Evolutionary conservation across 2,329 filamentous ascomycete genomes (phyloP).

Genomic region (Diaporthe nobilis): DNA sequence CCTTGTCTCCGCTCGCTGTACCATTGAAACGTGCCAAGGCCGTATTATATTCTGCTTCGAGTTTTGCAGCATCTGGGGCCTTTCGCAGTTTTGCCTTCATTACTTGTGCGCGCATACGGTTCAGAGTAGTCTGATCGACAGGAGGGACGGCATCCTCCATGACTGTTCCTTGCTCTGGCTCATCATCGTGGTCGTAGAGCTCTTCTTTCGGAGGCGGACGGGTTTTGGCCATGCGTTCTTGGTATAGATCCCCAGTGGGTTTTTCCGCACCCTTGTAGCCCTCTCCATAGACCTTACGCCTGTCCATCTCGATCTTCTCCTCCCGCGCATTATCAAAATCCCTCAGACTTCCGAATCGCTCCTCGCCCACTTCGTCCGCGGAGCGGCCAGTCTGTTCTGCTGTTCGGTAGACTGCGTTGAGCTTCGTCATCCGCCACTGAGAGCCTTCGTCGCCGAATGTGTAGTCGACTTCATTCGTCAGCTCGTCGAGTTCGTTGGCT

Average conservation of each 20-base stretch:
- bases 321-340: slow-evolving; percentile 95
- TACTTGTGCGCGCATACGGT: slow-evolving; percentile 91
- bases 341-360: slow-evolving; percentile 84
- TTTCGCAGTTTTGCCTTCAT: slow-evolving; percentile 94
- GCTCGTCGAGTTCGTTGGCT: slow-evolving; percentile 71
- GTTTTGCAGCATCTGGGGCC: slow-evolving; percentile 78
- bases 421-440: slow-evolving; percentile 96
- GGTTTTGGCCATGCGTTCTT: slow-evolving; percentile 78
- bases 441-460: slow-evolving; percentile 91
- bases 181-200: slow-evolving; percentile 50
- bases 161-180: slow-evolving; percentile 67
- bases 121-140: slow-evolving; percentile 84
- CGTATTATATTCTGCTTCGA: slow-evolving; percentile 88
- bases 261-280: slow-evolving; percentile 89
- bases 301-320: slow-evolving; percentile 91
- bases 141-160: slow-evolving; percentile 68
- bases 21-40: slow-evolving; percentile 74
- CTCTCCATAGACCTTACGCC: slow-evolving; percentile 84
- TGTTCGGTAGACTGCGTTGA: slow-evolving; percentile 85
- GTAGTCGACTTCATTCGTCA: slow-evolving; percentile 78
- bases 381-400: slow-evolving; percentile 80
- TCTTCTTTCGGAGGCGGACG: slow-evolving; percentile 55
- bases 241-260: slow-evolving; percentile 88
- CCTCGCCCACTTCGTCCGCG: slow-evolving; percentile 85
- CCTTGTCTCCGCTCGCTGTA: slow-evolving; percentile 67